Evolutionary conservation across 2,329 filamentous ascomycete genomes (phyloP), one percentile per base, ranked within the genome.

Genomic region (Colletotrichum coccodes): DNA sequence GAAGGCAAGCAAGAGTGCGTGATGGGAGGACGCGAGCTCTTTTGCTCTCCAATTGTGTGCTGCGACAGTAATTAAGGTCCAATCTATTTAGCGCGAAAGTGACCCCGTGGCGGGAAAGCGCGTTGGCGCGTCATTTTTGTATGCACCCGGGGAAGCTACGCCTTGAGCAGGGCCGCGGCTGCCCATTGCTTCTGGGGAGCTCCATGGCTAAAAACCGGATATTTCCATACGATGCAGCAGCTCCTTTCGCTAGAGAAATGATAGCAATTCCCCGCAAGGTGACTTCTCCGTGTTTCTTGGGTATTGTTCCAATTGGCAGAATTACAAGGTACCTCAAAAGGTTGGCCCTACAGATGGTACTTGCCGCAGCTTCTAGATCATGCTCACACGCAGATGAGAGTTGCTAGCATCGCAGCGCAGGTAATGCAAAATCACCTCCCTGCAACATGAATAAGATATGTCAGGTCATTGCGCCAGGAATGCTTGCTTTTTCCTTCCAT

Each of bases 61-160:
- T 34, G 49, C 30, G 28, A 16, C 26, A 28, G 44, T 11, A 30
- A 42, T 30, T 9, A 58, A 59, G 40, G 40, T 26, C n/a, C 40
- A 46, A 30, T 49, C 6, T 36, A 16, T 32, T 11, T 50, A 30
- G 57, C 23, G 44, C 23, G 44, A 32, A 60, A 40, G 44, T 21
- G 23, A 50, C 57, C 44, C 42, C 23, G 32, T 50, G 16, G 21
- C 26, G n/a, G 56, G 30, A 59, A 59, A 30, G 44, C 57, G 57
- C 57, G 57, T 60, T 60, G 30, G 32, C 57, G 57, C 44, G 57
- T 60, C 34, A 50, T 36, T 60, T 21, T 60, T 26, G 40, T n/a
- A 23, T 28, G 30, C 44, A 26, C 44, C 21, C 8, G 32, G 40
- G 44, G 42, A 49, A 60, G 57, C 30, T 28, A 30, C 21, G 16